phyloP scores from a whole-genome alignment of 805 yeast species.

The Candida suzukii region DNA sequence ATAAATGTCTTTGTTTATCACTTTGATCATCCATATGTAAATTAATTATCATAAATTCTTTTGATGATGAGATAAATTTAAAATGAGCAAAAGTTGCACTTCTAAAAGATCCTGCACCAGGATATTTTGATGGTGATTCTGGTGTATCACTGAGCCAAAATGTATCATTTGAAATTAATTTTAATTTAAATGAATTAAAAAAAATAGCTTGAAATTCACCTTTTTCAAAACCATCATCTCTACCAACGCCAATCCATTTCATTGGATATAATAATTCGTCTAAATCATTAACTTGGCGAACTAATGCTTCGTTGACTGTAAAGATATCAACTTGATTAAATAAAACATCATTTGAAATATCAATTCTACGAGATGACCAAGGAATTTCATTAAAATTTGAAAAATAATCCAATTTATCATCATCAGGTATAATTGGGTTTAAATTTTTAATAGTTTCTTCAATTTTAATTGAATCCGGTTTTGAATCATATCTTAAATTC shows the following conservation, averaged over 20 bases:
- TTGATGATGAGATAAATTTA: conserved; percentile 24
- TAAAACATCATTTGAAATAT: conserved; percentile 26
- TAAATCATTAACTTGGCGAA: conserved; percentile 40
- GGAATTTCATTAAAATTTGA: conserved; percentile 21
- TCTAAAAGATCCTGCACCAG: conserved; percentile 34
- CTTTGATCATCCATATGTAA: conserved; percentile 48
- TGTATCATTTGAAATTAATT: conserved; percentile 32
- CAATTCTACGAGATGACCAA: conserved; percentile 30
- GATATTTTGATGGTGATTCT: conserved; percentile 36
- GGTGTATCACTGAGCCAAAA: conserved; percentile 53
- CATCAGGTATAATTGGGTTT: conserved; percentile 15
- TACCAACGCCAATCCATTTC: conserved; percentile 43
- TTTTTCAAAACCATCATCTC: conserved; percentile 41
- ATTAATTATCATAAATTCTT: conserved; percentile 30
- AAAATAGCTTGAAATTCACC: conserved; percentile 50
- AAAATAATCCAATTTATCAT: conserved; percentile 16
- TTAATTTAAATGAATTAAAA: conserved; percentile 31
- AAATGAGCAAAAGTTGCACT: conserved; percentile 32
- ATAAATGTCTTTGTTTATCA: conserved; percentile 34
- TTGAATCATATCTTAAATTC: conserved; percentile 23
- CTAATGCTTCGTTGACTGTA: conserved; percentile 40
- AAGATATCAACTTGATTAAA: conserved; percentile 29
- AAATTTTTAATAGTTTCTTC: conserved; percentile 14
- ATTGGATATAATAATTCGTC: conserved; percentile 21
- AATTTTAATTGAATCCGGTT: conserved; percentile 13